Base-by-base conservation (phyloP, 2,329 filamentous ascomycete genomes). In the Emericellopsis cladophorae region DNA sequence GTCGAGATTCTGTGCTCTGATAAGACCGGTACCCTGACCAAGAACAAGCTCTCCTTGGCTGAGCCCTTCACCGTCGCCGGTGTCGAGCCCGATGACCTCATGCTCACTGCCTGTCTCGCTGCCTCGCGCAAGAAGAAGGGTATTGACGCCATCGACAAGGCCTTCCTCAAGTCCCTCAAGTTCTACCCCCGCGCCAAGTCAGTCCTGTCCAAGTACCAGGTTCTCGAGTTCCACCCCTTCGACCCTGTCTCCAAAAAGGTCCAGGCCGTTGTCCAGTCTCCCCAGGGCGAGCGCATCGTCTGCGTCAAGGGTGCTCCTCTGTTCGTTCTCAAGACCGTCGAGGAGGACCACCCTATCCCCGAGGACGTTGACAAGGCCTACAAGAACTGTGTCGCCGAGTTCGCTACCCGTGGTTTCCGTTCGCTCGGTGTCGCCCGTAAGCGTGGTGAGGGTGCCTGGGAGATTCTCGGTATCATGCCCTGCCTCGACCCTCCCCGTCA, bases 191-290 rank as follows among this genome's bases (percentile, higher is more conserved):
- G 77, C 47, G 86, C 85, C 64, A 93, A 92, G 74, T 63, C 68
- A 46, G 80, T 84, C 41, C 76, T 94, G 41, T 76, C 76, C 66
- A 85, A 86, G 68, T 93, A 90, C 75, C 83, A 81, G 64, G 82
- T 89, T 45, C 65, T 90, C 50, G 77, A 89, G 36, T 94, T 93
- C 71, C 75, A 78, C 62, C 87, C 87, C 48, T 94, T 94, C 63
- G 87, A 94, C 59, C 87, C 87, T 45, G 86, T 94, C 56, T 92
- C 85, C 59, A 94, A 94, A 72, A 94, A 93, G 70, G 86, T 94
- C 44, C 80, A 78, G 52, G 86, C 87, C 40, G 62, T 92, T 44
- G 87, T 94, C 44, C 74, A 90, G 65, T 88, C 84, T 50, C 82
- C 84, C 46, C 73, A 85, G 58, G 88, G 87, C 46, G 84, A 92